Conservation (phyloP, 768 basidiomycete species). For the Leccinellum rugosiceps region DNA sequence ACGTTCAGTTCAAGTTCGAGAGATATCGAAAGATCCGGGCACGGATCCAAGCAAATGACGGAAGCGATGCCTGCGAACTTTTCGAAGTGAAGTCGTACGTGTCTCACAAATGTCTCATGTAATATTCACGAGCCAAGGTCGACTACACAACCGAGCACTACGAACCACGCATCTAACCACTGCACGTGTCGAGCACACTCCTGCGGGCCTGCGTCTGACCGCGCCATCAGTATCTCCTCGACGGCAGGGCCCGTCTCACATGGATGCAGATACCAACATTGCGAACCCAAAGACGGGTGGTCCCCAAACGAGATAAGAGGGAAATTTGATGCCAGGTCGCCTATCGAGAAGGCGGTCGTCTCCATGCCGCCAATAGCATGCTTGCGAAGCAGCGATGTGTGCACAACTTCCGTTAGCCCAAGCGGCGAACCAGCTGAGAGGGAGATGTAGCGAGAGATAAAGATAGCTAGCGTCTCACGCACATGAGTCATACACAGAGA, state of each 20-base stretch:
- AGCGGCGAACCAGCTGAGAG: slow-evolving; percentile 63
- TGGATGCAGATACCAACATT: slow-evolving; percentile 87
- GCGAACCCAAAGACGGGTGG: slow-evolving; percentile 71
- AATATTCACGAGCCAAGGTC: slow-evolving; percentile 38
- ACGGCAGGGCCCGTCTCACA: slow-evolving; percentile 72
- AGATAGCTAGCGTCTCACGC: slow-evolving; percentile 34
- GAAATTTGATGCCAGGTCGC: slow-evolving; percentile 50
- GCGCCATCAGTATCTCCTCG: slow-evolving; percentile 61
- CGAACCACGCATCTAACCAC: slow-evolving; percentile 77
- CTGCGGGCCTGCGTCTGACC: slow-evolving; percentile 5
- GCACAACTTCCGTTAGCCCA: slow-evolving; percentile 50
- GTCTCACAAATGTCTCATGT: not conserved
- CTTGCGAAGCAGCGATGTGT: slow-evolving; percentile 57
- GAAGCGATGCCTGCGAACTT: slow-evolving; percentile 1
- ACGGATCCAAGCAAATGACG: not conserved
- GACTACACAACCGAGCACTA: slow-evolving; percentile 66
- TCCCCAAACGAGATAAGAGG: slow-evolving; percentile 85
- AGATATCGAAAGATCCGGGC: slow-evolving; percentile 3
- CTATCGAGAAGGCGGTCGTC: slow-evolving; percentile 53
- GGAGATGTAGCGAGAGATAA: slow-evolving; percentile 12
- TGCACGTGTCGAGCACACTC: slow-evolving; percentile 15
- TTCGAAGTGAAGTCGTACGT: not conserved
- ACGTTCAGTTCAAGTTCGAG: not conserved
- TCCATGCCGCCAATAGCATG: slow-evolving; percentile 42
- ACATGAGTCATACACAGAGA: slow-evolving; percentile 67